Base-by-base conservation (phyloP, 2,329 filamentous ascomycete species). In the Fusarium tanahbumbuense region DNA sequence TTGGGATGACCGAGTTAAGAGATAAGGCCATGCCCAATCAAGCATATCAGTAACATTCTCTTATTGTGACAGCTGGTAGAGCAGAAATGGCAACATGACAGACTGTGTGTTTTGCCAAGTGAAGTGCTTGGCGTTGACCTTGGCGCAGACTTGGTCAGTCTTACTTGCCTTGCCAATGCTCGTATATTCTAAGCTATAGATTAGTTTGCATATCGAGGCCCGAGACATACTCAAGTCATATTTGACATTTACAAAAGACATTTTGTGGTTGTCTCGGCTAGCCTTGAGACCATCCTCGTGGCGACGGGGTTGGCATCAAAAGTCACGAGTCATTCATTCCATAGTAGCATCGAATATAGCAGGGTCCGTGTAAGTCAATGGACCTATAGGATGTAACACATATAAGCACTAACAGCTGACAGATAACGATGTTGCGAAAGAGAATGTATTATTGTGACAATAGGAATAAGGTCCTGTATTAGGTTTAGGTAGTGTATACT, bases 361-460 rank as follows among this genome's bases (percentile, higher is more conserved):
- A 49, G 23, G 58, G 41, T 47, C 32, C 27, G 16, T 46, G 41
- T 27, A 28, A 55, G 60, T 44, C 49, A 18, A 18, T 25, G 32
- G 32, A 20, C 56, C 56, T 61, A 60, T 60, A 34, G 37, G 34
- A 20, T 61, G 56, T 40, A 44, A 53, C 37, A 53, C 37, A n/a
- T 61, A 27, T 41, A n/a, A 37, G n/a, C 49, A 52, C 49, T 61
- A 40, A 32, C 4, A 27, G 13, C 11, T 32, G 27, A 42, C 41
- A 57, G 28, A 10, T 25, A 25, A 40, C 37, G 18, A 27, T 10
- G 20, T 23, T 20, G 11, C 4, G n/a, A 15, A 37, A 37, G 10
- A 37, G 3, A 3, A 34, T 1, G 5, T 20, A n/a, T 15, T 22
- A 16, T 44, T 30, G 47, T 12, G 15, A 18, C 37, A 23, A 28